Evolutionary conservation across 1,139 yeast species (phyloP).

Genomic region (Taphrina sp.): DNA sequence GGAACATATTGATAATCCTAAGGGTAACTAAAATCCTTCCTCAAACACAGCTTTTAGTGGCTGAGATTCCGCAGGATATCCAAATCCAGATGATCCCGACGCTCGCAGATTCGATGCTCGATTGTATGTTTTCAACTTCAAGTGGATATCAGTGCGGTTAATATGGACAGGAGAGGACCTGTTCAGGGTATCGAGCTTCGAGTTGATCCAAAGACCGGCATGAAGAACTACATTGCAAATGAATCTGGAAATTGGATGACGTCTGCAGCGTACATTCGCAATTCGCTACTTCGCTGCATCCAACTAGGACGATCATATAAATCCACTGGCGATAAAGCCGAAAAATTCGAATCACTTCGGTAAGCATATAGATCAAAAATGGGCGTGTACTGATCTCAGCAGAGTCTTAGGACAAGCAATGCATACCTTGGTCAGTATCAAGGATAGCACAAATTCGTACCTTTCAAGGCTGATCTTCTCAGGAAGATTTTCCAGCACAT

Average conservation of each 20-base stretch:
- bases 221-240: constrained; percentile 39
- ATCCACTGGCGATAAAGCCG: constrained; percentile 25
- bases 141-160: no score
- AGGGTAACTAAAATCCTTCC: constrained; percentile 9
- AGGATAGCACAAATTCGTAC: no score
- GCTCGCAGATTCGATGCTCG: constrained; percentile 27
- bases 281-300: constrained; percentile 38
- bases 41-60: no score
- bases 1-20: constrained; percentile 42
- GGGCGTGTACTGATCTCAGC: no score
- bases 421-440: no score
- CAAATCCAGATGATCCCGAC: constrained; percentile 22
- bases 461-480: no score
- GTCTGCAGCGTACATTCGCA: constrained; percentile 39
- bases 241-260: constrained; percentile 41
- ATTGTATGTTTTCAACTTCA: not conserved
- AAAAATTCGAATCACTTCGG: constrained; percentile 39
- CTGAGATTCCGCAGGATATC: constrained; percentile 4
- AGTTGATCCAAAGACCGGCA: constrained; percentile 39
- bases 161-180: constrained; percentile 40
- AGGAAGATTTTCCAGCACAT: constrained; percentile 41
- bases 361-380: no score
- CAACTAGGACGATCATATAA: constrained; percentile 38
- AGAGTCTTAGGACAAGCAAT: constrained; percentile 41
- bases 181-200: constrained; percentile 34